Evolutionary conservation across 495 filamentous ascomycete genomes (phyloP).

Genomic region (Geoglossum glabrum): DNA sequence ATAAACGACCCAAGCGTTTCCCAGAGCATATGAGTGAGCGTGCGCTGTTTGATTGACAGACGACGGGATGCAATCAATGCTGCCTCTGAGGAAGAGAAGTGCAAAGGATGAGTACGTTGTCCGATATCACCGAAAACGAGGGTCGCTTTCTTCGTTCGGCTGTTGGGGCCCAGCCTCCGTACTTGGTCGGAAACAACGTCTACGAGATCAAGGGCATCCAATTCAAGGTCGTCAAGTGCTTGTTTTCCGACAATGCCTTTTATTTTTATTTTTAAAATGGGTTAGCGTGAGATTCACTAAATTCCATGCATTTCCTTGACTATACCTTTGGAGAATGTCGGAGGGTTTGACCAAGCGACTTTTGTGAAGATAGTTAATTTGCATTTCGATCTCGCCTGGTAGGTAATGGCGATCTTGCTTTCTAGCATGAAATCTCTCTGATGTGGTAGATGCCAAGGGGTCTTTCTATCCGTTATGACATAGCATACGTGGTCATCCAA

Average conservation of each 20-base stretch:
- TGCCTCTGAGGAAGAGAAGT: constrained; percentile 33
- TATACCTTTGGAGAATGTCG: constrained; percentile 37
- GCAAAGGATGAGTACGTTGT: constrained; percentile 41
- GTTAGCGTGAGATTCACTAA: not conserved
- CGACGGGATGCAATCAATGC: constrained; percentile 21
- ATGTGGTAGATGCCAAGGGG: constrained; percentile 79
- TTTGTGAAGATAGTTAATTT: constrained; percentile 76
- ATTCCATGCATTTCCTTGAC: constrained; percentile 11
- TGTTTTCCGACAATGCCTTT: constrained; percentile 52
- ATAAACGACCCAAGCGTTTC: constrained; percentile 47
- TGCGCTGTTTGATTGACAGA: constrained; percentile 40
- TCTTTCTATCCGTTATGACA: constrained; percentile 71
- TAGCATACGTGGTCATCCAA: constrained; percentile 92
- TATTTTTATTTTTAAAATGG: constrained; percentile 3
- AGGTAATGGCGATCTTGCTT: constrained; percentile 84
- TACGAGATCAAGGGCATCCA: constrained; percentile 66
- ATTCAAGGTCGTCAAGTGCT: constrained; percentile 58
- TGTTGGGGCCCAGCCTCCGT: constrained; percentile 56
- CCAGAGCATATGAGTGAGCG: constrained; percentile 43
- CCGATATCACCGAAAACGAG: constrained; percentile 79
- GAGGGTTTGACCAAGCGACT: constrained; percentile 62
- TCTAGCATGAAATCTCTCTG: constrained; percentile 60
- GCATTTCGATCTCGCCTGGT: constrained; percentile 75
- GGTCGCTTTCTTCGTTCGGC: constrained; percentile 75
- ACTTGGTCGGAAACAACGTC: constrained; percentile 81